Percentiles rank a stretch among this genome's conserved stretches.
These are phyloP conservation scores for Fusarium chuoi DNA, from an alignment of 2,329 filamentous ascomycete genomes.

Conservation along the genomic window DNA sequence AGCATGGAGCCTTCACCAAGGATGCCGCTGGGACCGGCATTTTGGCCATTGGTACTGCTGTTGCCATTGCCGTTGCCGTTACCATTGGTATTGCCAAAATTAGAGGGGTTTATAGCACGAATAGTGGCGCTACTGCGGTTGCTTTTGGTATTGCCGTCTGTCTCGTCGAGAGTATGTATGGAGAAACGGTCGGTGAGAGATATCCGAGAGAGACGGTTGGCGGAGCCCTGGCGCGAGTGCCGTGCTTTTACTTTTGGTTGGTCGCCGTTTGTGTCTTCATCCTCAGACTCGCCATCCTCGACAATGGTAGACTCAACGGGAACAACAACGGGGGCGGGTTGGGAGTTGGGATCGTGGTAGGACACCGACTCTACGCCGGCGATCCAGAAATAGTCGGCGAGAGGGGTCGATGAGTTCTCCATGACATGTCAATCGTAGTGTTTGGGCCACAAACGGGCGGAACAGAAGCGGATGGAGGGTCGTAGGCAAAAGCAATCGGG, in stretches of 20 bases:
- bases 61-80: conserved; percentile 36
- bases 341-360: conserved; percentile 65
- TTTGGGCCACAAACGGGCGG: conserved; percentile 40
- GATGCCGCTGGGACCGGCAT: conserved; percentile 36
- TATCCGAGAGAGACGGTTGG: conserved; percentile 66
- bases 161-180: conserved; percentile 66
- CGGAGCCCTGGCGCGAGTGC: conserved; percentile 71
- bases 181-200: conserved; percentile 62
- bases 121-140: conserved; percentile 76
- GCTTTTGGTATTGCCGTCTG: conserved; percentile 67
- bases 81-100: conserved; percentile 40
- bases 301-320: conserved; percentile 68
- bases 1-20: conserved; percentile 49
- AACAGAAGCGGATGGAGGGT: conserved; percentile 5
- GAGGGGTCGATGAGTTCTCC: conserved; percentile 70
- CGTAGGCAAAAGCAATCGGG: conserved; percentile 4
- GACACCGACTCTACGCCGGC: conserved; percentile 75
- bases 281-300: conserved; percentile 69
- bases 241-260: conserved; percentile 49
- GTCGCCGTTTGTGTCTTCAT: conserved; percentile 48
- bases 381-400: conserved; percentile 82
- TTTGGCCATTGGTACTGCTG: conserved; percentile 27
- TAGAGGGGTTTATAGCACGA: conserved; percentile 53
- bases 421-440: conserved; percentile 59
- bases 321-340: conserved; percentile 35